phyloP scores from a whole-genome alignment of 2,329 filamentous ascomycete genomes.

The Aspergillus pseudoviridinutans region DNA sequence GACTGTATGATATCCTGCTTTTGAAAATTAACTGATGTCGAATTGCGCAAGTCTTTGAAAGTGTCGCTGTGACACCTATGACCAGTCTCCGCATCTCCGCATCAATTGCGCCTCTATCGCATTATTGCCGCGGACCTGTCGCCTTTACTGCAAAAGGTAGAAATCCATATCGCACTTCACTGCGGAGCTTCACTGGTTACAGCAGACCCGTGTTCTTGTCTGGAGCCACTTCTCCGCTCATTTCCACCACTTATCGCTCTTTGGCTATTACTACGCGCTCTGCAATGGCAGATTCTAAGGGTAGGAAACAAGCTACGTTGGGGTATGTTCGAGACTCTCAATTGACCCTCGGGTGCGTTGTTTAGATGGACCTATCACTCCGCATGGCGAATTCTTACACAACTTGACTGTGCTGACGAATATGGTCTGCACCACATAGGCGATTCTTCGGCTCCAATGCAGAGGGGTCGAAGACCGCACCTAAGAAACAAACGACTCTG shows the following conservation, averaged over 20 bases:
- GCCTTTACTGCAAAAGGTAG: conserved; percentile 1
- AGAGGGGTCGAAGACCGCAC: conserved; percentile 51
- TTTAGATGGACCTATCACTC: background rate
- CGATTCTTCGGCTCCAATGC: conserved; percentile 77
- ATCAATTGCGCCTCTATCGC: conserved; percentile 8
- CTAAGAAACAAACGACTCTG: conserved; percentile 72
- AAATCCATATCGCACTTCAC: background rate
- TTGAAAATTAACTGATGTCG: background rate
- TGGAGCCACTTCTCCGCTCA: background rate
- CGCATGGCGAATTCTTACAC: background rate
- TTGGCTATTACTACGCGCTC: background rate
- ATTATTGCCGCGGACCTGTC: conserved; percentile 9
- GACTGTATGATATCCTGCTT: background rate
- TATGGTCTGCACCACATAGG: conserved; percentile 45
- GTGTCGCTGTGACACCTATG: conserved; percentile 14
- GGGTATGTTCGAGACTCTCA: conserved; percentile 80
- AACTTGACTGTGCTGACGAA: conserved; percentile 1
- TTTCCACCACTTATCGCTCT: background rate
- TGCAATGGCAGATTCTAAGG: conserved; percentile 17
- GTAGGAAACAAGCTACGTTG: conserved; percentile 70
- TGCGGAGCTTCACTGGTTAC: background rate
- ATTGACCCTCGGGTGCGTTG: conserved; percentile 66
- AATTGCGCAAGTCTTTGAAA: background rate
- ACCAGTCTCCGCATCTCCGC: conserved; percentile 5
- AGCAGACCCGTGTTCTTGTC: background rate